Evolutionary conservation across 2,329 filamentous ascomycete species (phyloP).

Genomic region (Sporothrix brasiliensis): DNA sequence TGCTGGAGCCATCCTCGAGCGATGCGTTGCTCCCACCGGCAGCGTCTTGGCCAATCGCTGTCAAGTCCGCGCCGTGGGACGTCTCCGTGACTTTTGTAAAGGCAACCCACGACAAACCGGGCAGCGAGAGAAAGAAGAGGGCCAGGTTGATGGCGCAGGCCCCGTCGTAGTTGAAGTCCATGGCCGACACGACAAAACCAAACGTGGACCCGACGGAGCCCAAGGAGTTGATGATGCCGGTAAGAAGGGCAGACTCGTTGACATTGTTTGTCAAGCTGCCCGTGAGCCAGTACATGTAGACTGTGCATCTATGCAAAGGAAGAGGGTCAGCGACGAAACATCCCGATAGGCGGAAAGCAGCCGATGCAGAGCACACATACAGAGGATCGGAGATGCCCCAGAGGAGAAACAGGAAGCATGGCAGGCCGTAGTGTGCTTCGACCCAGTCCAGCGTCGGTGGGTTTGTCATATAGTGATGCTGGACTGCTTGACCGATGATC

Average conservation of each 20-base stretch:
- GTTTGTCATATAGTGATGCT: slow-evolving; percentile 32
- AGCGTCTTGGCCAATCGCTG: neutral
- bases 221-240: slow-evolving; percentile 21
- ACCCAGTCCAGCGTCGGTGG: slow-evolving; percentile 32
- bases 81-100: slow-evolving; percentile 26
- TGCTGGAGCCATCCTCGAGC: neutral
- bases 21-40: neutral
- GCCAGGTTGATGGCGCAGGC: slow-evolving; percentile 31
- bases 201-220: slow-evolving; percentile 29
- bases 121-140: slow-evolving; percentile 25
- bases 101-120: slow-evolving; percentile 21
- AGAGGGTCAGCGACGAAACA: neutral
- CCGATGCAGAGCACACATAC: neutral
- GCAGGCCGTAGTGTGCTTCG: slow-evolving; percentile 29
- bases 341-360: neutral
- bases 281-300: slow-evolving; percentile 35
- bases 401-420: slow-evolving; percentile 33
- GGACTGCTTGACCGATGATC: slow-evolving; percentile 34
- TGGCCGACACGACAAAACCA: slow-evolving; percentile 30
- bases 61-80: slow-evolving; percentile 24
- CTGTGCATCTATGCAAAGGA: slow-evolving; percentile 12
- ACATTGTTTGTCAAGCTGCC: slow-evolving; percentile 34
- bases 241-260: slow-evolving; percentile 30
- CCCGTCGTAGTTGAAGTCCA: slow-evolving; percentile 30
- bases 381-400: slow-evolving; percentile 35